Base-by-base conservation (phyloP, 345 rosid species). In the Rubroshorea leprosula region DNA sequence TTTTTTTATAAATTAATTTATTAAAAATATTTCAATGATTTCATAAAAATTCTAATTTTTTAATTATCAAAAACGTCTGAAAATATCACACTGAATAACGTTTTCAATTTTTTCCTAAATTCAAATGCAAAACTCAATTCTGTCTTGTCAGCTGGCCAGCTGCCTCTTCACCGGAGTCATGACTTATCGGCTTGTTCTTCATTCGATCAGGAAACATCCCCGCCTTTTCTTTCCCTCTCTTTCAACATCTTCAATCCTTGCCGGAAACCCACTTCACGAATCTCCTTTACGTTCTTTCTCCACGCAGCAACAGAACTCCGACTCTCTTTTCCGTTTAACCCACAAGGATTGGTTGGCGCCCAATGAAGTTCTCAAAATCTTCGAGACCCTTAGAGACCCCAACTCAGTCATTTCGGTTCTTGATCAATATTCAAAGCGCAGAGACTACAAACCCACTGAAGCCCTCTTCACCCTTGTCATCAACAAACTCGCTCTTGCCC, bases 311-410 rank as follows among this genome's bases (percentile, higher is more conserved):
- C 59, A 17, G 10, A 3, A 39, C 49, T 39, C 53, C 22, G 59
- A 55, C 21, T 52, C 25, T 35, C 67, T 74, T 60, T 49, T 69
- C 63, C 78, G 67, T 49, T 83, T 89, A 53, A 80, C 59, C 65
- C 85, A 76, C 80, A 92, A 75, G 54, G 93, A 92, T 82, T 86
- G 98, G 95, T 50, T 92, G 20, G 84, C 96, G 13, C 82, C 96
- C 0, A 76, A 64, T 47, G 84, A 92, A 25, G 78, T 82, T 51
- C 35, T 91, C 21, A 82, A 69, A 57, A 78, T 92, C 62, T 76
- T 92, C 65, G 72, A 74, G 6, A 66, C 65, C 35, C 76, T 89
- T 16, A 60, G 61, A 52, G 83, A 84, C 56, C 86, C 90, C 5
- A 59, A 51, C 51, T 78, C 84, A 4, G 61, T 83, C 0, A 23